Evolutionary conservation across 2,329 filamentous ascomycete genomes (phyloP), one percentile per base, ranked within the genome.

Genomic region (Colletotrichum truncatum): DNA sequence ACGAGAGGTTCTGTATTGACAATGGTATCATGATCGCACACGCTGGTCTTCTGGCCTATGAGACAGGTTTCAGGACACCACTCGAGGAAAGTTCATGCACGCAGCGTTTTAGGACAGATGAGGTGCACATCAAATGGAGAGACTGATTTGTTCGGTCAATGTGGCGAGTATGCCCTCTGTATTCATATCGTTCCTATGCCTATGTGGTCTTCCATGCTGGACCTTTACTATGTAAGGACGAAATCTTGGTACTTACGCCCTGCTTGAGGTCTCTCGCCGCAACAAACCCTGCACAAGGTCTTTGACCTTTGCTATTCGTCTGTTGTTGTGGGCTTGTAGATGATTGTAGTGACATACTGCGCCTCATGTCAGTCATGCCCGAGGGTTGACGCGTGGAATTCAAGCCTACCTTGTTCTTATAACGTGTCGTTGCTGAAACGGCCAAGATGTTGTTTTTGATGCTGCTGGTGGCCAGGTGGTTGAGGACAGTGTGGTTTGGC

Each of bases 1-100:
- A 99, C 76, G 96, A 99, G 83, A 86, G 96, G 46, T 99, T 97
- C 77, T 99, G 96, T 77, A 99, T 99, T 72, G 96, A 99, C 79
- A 99, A 99, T 73, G 96, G 96, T 51, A 98, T 99, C 75, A 99
- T 99, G 96, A 99, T 99, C 81, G 96, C 96, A 1, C 95, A 99
- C 77, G 96, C 96, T 2, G 96, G 96, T 2, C 79, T 99, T 72
- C 77, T 98, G 73, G 94, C 94, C 2, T 96, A 92, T 76, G 85
- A 90, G 77, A 94, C 89, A 14, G 95, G 95, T 1, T 94, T 93
- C 74, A 84, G 80, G 65, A 98, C 94, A 1, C 81, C 86, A 7
- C 76, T 98, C 48, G 89, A 91, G 68, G 92, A 98, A 45, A 95
- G 91, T 70, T 93, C 91, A 11, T 97, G 91, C 77, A 95, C 92